Conservation (phyloP, 805 yeast species). For the Lipomyces starkeyi region DNA sequence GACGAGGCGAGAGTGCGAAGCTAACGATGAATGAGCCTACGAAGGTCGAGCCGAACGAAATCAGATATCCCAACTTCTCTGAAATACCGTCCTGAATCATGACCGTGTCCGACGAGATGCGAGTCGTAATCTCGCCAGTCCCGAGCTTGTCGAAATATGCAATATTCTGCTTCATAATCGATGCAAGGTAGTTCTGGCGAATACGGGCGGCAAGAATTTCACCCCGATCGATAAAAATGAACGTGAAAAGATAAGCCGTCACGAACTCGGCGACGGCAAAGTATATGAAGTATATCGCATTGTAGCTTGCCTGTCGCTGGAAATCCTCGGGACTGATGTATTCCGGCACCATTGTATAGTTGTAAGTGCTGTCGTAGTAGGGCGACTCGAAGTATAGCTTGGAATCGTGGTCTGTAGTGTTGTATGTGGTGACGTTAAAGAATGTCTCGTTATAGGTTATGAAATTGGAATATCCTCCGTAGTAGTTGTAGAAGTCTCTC, state of each 20-base stretch:
- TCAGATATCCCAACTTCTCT: slow-evolving; percentile 50
- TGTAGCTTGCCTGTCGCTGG: slow-evolving; percentile 46
- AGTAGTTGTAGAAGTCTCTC: slow-evolving; percentile 29
- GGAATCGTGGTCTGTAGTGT: slow-evolving; percentile 9
- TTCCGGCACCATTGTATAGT: slow-evolving; percentile 33
- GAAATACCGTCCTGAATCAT: slow-evolving; percentile 52
- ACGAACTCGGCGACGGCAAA: slow-evolving; percentile 47
- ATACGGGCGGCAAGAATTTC: slow-evolving; percentile 51
- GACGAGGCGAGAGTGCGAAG: slow-evolving; percentile 48
- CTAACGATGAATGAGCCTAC: slow-evolving; percentile 49
- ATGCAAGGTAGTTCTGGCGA: slow-evolving; percentile 47
- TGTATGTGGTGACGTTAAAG: slow-evolving; percentile 7
- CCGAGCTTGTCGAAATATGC: slow-evolving; percentile 53
- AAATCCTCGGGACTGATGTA: slow-evolving; percentile 40
- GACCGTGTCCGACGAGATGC: slow-evolving; percentile 51
- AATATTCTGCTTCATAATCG: slow-evolving; percentile 50
- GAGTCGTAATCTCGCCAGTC: slow-evolving; percentile 53
- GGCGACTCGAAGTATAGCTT: too few relatives aligned
- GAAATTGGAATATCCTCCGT: slow-evolving; percentile 32
- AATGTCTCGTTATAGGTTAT: slow-evolving; percentile 19
- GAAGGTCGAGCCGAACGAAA: slow-evolving; percentile 50
- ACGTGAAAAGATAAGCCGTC: slow-evolving; percentile 45
- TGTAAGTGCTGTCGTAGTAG: slow-evolving; percentile 21
- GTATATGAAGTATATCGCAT: slow-evolving; percentile 50
- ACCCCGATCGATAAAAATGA: slow-evolving; percentile 49